Evolutionary conservation across 192 early-diverging fungal species (phyloP), one percentile per base, ranked within the genome.

Genomic region (Linnemannia zychae): DNA sequence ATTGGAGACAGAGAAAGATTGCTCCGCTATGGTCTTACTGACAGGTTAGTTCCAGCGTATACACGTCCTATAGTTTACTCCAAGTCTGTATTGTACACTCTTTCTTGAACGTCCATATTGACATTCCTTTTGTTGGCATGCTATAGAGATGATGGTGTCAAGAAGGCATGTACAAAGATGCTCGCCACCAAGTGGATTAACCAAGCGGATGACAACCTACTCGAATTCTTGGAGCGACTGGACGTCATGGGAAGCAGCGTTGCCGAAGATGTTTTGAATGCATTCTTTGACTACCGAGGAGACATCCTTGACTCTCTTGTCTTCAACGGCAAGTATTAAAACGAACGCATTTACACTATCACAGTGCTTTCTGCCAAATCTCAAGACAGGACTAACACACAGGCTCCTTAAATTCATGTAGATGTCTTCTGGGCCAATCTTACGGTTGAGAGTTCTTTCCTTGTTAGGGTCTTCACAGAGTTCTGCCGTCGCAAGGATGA

Each of bases 11-110:
- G 96, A 24, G 93, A 96, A 63, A 83, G 90, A 53, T 83, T 98
- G 47, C 88, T 98, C 44, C 88, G 91, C 9, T 93, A 90, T 65
- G 97, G 96, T 7, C 86, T 98, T 47, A 93, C 91, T n/a, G 97
- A 98, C 88, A 92, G 95, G 93, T 93, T 44, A 28, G 67, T 57
- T 38, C 13, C 34, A 20, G 12, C 18, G 20, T 7, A 0, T 48
- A 50, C 52, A 34, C 7, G 7, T 33, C 28, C 70, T 47, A 15
- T 1, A n/a, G 17, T 33, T 31, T 68, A 1, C 50, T 47, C 60
- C 28, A 28, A 63, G 13, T 36, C 28, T 20, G 48, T 65, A 15
- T 67, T 31, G 13, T 20, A 1, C 28, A 40, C 22, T 34, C 4
- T 0, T n/a, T 53, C 28, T 77, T n/a, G 16, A 44, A 13, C 24